Percentiles rank a stretch among this genome's conserved stretches.
Conservation (phyloP, 2,329 filamentous ascomycete species). For the Madurella fahalii region DNA sequence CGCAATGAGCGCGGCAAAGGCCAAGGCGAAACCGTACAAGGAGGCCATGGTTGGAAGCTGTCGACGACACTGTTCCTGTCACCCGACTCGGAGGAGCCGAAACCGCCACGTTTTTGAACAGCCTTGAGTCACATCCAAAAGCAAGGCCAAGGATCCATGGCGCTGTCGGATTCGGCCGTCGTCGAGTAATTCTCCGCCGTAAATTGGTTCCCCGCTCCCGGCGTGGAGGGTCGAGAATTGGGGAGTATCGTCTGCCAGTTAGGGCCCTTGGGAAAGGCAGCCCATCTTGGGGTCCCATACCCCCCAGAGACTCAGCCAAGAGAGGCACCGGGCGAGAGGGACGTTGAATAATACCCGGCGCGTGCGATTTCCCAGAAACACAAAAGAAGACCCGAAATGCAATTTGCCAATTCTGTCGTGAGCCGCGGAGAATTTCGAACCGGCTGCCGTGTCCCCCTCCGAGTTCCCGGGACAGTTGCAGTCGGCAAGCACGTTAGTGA, state of each 20-base stretch:
- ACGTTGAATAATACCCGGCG: conserved; percentile 13
- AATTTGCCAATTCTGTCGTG: background rate
- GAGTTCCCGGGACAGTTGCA: background rate
- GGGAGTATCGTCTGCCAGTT: background rate
- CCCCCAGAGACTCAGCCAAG: background rate
- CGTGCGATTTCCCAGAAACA: conserved; percentile 11
- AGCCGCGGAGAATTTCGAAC: conserved; percentile 10
- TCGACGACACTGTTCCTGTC: background rate
- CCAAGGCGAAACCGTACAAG: background rate
- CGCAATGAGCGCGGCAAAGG: conserved; percentile 1
- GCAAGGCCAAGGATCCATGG: background rate
- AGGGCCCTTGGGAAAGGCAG: background rate
- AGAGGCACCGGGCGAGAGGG: background rate
- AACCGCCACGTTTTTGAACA: background rate
- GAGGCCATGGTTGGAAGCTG: conserved; percentile 7
- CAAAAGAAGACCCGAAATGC: background rate
- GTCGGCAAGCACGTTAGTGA: background rate
- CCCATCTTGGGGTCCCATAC: background rate
- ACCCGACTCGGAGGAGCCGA: background rate
- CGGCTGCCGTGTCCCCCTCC: no score
- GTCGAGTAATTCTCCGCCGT: background rate
- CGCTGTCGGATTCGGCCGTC: background rate
- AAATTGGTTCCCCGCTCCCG: conserved; percentile 3
- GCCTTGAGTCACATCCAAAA: background rate
- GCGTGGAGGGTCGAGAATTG: background rate